Conservation (phyloP, 257 asterid genomes). For the Solanum ossicruentum region DNA sequence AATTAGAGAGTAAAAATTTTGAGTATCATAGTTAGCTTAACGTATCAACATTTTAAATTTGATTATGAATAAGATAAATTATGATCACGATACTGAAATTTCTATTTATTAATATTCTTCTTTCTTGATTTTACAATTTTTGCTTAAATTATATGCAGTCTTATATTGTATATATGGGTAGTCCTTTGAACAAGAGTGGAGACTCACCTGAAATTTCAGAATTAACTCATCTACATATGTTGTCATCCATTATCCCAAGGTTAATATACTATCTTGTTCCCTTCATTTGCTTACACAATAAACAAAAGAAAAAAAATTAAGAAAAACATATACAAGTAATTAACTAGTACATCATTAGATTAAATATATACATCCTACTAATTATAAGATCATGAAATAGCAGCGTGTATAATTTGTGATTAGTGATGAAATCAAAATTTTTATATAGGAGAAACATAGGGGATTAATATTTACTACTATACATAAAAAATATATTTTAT, state of each 20-base stretch:
- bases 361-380: not conserved
- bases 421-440: not conserved
- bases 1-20: not conserved
- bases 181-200: conserved; percentile 22
- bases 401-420: not conserved
- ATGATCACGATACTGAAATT: no score
- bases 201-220: conserved; percentile 7
- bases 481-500: no score
- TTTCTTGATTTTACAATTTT: no score
- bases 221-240: conserved; percentile 24
- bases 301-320: not conserved
- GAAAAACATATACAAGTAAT: not conserved
- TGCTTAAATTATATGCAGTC: conserved; percentile 27
- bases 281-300: not conserved
- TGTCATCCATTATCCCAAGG: conserved; percentile 58
- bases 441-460: no score
- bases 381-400: not conserved
- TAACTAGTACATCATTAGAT: not conserved
- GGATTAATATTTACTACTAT: no score
- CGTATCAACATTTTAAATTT: no score
- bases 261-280: not conserved
- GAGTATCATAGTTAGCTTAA: not conserved
- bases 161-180: conserved; percentile 67
- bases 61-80: no score
- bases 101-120: no score